Conservation (phyloP, 2,329 filamentous ascomycete genomes). For the Claviceps spartinae region DNA sequence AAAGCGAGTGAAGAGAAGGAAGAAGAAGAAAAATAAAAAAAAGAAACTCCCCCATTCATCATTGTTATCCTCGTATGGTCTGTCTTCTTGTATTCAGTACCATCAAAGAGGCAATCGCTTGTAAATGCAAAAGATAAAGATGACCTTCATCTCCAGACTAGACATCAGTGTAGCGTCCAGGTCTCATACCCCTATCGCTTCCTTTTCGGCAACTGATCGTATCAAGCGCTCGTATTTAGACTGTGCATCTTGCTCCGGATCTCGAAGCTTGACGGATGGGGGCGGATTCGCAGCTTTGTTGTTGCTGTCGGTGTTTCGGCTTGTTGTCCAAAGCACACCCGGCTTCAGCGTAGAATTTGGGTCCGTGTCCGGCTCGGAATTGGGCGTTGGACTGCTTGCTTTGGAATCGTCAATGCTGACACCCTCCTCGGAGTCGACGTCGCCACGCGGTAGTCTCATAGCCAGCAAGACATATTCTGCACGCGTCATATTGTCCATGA, state of each 20-base stretch:
- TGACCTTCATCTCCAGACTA: no score
- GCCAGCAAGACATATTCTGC: conserved; percentile 54
- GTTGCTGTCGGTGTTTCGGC: not conserved
- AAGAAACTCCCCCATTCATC: not conserved
- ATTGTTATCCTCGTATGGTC: not conserved
- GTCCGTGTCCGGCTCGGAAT: conserved; percentile 15
- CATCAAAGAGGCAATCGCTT: not conserved
- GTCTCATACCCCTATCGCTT: conserved; percentile 13
- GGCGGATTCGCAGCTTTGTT: conserved; percentile 6
- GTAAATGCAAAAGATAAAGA: not conserved
- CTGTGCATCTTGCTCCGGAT: conserved; percentile 23
- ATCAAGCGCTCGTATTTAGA: conserved; percentile 24
- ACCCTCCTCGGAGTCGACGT: conserved; percentile 18
- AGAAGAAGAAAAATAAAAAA: not conserved
- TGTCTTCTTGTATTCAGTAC: not conserved
- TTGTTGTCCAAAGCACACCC: conserved; percentile 23
- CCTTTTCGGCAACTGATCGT: conserved; percentile 22
- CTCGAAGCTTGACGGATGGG: conserved; percentile 14
- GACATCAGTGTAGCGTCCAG: no score
- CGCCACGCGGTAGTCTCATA: conserved; percentile 45
- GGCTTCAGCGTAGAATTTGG: conserved; percentile 13
- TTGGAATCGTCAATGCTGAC: conserved; percentile 17
- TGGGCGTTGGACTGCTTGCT: conserved; percentile 18
- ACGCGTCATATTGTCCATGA: conserved; percentile 56
- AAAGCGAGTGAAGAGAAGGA: not conserved